Evolutionary conservation across 2,329 filamentous ascomycete genomes (phyloP), one percentile per base, ranked within the genome.

Genomic region (Alternaria gaisen): DNA sequence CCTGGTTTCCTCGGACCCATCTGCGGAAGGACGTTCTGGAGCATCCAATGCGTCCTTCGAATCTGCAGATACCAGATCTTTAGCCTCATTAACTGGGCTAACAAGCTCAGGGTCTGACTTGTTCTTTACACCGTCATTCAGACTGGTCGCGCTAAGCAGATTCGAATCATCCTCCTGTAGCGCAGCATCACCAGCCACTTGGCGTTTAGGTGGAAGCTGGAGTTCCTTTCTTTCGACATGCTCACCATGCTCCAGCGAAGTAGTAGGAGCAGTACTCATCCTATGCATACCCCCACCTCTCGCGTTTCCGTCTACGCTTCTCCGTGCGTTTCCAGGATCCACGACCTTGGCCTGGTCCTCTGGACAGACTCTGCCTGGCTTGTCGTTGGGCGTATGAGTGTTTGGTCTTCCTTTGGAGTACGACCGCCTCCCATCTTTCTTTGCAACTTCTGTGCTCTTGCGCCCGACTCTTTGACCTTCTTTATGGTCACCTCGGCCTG

Each of bases 381-480:
- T 60, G 9, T 63, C 63, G 3, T 63, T 64, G 5, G 63, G 61
- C 2, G 64, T 48, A 34, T 53, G 26, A 1, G 59, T 63, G 5
- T 57, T 64, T 2, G 67, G 65, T 28, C 53, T 54, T 16, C 67
- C 56, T 26, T 63, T 65, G 3, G 61, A 60, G 11, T 53, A 32
- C 3, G 57, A 42, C 14, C 24, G 51, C 9, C 44, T 53, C 3
- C 3, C 40, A 3, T 65, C 63, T 38, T 41, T 56, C 16, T 51
- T 47, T 3, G 56, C 56, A 4, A 54, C 53, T 18, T 70, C 67
- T 8, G 63, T 67, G 36, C 61, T 68, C 58, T 78, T 78, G 20
- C 72, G 57, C 9, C 71, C 69, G 2, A 77, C 65, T 3, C 65
- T 61, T n/a, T 64, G 65, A 8, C 76, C 75, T 34, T 71, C 70